Base-by-base conservation (phyloP, 352 stramenopile genomes). In the Blastocystis sp. region DNA sequence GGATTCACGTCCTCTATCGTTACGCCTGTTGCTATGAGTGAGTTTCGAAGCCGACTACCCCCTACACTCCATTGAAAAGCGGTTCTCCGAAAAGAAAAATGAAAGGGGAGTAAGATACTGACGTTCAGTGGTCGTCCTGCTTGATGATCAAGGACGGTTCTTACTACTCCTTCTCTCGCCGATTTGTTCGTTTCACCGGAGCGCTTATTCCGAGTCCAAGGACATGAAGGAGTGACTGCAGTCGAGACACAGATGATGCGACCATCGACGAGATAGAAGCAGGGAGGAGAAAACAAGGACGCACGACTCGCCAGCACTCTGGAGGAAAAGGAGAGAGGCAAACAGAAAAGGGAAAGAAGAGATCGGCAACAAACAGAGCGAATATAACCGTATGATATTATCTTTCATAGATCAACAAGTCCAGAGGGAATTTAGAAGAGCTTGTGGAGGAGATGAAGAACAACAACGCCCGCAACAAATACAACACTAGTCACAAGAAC, bases 361-460 rank as follows among this genome's bases (percentile, higher is more conserved):
- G 61, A 81, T 69, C 53, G 74, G 56, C 66, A 53, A 84, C 74
- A 84, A 69, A 67, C 38, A 62, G 40, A 17, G 17, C 66, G 67
- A 38, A 69, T 70, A 84, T 84, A 84, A 84, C 74, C 74, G 69
- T 41, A 84, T 43, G 45, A 62, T 67, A 66, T 69, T 67, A 40
- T 62, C 11, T 21, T 84, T 62, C 34, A 53, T 52, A 23, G 34
- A 59, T 67, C 38, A 17, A 76, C 66, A 56, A 52, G 69, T 38
- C 74, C 53, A 56, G 61, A 43, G 23, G 61, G 38, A 48, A 21
- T 38, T 84, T 84, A 84, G 56, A 84, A 84, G 74, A 84, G 74
- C 34, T 64, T 84, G 74, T 84, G 74, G 23, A 84, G 74, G 45
- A 84, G 74, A 64, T 84, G 74, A 14, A 84, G 52, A 62, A 84